Evolutionary conservation across 495 filamentous ascomycete species (phyloP).

Genomic region (Tuber melanosporum): DNA sequence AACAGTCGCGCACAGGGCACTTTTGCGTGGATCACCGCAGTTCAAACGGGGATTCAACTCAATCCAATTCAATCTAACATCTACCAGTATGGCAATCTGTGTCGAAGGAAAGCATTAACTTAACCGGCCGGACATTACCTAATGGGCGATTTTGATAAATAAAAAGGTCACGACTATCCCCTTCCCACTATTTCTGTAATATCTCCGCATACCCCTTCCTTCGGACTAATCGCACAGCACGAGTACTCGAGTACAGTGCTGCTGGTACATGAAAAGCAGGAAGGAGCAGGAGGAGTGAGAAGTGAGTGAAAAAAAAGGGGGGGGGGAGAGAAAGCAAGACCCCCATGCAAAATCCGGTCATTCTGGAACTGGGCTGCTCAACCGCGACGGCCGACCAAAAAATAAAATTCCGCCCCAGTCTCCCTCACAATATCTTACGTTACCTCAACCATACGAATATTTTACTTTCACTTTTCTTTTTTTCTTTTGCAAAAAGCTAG

Average conservation of each 20-base stretch:
- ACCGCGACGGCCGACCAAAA: neutral
- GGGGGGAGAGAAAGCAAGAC: neutral
- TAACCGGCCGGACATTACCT: neutral
- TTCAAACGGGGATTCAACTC: neutral
- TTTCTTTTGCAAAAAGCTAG: constrained; percentile 4
- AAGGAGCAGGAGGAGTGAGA: neutral
- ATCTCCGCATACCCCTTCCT: neutral
- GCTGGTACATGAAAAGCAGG: neutral
- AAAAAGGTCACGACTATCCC: neutral
- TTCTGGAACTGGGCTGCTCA: neutral
- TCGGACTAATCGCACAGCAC: neutral
- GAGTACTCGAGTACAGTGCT: neutral
- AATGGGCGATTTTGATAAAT: neutral
- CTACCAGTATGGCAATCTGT: neutral
- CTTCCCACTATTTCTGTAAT: neutral
- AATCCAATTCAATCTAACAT: neutral
- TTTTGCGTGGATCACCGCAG: neutral
- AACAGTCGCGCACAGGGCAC: neutral
- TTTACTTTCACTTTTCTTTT: neutral
- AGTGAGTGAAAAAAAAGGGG: neutral
- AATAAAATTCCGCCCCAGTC: neutral
- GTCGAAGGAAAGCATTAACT: neutral
- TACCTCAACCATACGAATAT: neutral
- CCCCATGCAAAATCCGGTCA: constrained; percentile 1
- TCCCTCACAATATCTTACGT: neutral